Conservation (phyloP, 2,329 filamentous ascomycete genomes). For the Epichloe baconii region DNA sequence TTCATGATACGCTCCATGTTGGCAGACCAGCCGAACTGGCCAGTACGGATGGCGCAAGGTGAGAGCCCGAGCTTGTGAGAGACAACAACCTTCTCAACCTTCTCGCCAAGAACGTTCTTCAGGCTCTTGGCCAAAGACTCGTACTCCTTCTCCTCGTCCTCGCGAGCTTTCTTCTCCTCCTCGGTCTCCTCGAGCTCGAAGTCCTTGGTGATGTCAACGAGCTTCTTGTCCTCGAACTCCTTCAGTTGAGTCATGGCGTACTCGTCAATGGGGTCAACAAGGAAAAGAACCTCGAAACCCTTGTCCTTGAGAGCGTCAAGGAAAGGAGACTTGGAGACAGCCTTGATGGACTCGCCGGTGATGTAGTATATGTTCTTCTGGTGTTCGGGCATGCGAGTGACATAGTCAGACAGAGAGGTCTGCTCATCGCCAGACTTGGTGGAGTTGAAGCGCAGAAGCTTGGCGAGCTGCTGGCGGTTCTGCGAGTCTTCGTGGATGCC, state of each 20-base stretch:
- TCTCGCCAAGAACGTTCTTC: constrained; percentile 98
- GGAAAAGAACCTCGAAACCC: constrained; percentile 98
- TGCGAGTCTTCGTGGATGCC: constrained; percentile 99
- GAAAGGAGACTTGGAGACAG: constrained; percentile 96
- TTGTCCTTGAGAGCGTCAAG: constrained; percentile 97
- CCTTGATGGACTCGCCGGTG: constrained; percentile 98
- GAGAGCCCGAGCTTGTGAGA: constrained; percentile 91
- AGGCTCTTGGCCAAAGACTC: constrained; percentile 89
- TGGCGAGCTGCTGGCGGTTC: constrained; percentile 85
- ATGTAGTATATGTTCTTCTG: constrained; percentile 99
- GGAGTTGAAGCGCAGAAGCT: constrained; percentile 97
- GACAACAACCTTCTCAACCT: constrained; percentile 99
- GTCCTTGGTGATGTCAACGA: constrained; percentile 99
- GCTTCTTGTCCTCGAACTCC: constrained; percentile 99
- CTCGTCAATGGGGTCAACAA: constrained; percentile 98
- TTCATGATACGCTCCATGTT: constrained; percentile 99
- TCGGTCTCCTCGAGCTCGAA: constrained; percentile 99
- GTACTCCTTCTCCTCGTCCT: constrained; percentile 96
- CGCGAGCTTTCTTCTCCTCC: constrained; percentile 93
- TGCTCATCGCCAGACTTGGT: constrained; percentile 96
- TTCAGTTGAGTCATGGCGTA: constrained; percentile 99
- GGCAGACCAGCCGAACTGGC: constrained; percentile 99
- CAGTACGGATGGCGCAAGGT: constrained; percentile 97
- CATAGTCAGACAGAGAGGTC: constrained; percentile 92
- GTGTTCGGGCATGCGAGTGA: constrained; percentile 99